These are phyloP conservation scores for Saturnispora ahearnii DNA, from an alignment of 805 yeast species.

Conservation along the genomic window DNA sequence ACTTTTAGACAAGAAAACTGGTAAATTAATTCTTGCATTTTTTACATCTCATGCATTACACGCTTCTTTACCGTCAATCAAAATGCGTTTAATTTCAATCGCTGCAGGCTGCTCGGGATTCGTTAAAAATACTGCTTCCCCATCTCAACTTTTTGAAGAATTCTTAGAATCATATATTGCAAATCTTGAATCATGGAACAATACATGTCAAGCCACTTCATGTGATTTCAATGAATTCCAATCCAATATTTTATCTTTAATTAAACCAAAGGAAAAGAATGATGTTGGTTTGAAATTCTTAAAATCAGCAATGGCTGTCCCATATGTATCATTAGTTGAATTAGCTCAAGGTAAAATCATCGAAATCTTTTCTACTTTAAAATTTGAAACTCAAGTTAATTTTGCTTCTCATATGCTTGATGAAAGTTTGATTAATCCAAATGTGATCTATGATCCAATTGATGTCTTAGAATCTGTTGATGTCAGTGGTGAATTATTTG, in stretches of 20 bases:
- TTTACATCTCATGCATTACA: conserved; percentile 58
- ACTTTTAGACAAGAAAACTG: conserved; percentile 44
- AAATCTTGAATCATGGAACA: conserved; percentile 38
- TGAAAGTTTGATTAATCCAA: conserved; percentile 30
- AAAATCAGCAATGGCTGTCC: conserved; percentile 41
- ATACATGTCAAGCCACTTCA: conserved; percentile 38
- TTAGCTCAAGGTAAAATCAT: conserved; percentile 43
- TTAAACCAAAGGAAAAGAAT: conserved; percentile 53
- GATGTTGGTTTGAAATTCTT: conserved; percentile 52
- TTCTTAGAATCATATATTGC: conserved; percentile 38
- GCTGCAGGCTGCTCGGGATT: conserved; percentile 34
- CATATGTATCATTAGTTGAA: conserved; percentile 35
- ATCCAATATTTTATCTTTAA: conserved; percentile 43
- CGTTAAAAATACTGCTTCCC: conserved; percentile 34
- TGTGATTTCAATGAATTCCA: conserved; percentile 51
- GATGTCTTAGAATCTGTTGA: conserved; percentile 46
- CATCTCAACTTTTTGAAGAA: conserved; percentile 40
- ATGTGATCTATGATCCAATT: conserved; percentile 41
- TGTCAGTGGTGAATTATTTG: conserved; percentile 48
- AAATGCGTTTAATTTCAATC: conserved; percentile 39
- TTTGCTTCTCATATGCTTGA: conserved; percentile 56
- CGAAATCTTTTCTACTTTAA: conserved; percentile 49
- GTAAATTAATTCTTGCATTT: conserved; percentile 51
- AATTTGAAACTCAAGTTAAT: conserved; percentile 46
- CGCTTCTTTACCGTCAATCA: conserved; percentile 45